Conservation (phyloP, 768 basidiomycete species). For the Boletus reticuloceps region DNA sequence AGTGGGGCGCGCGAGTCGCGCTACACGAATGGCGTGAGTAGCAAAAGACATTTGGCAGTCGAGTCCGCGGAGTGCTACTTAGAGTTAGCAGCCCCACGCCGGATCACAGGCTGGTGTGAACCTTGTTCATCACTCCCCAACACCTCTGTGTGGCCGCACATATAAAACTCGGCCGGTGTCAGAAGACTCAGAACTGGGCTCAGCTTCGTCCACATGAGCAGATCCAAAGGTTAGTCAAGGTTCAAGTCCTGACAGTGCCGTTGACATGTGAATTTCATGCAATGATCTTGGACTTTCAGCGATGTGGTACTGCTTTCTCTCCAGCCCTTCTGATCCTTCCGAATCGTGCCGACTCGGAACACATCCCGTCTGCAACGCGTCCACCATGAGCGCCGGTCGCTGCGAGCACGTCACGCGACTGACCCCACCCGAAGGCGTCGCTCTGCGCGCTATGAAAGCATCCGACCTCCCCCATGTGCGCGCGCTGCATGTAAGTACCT, state of each 20-base stretch:
- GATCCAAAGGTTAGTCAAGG: no score
- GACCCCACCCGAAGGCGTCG: conserved; percentile 6
- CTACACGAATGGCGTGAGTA: neutral
- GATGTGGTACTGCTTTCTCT: neutral
- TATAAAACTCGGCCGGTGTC: no score
- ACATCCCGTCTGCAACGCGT: neutral
- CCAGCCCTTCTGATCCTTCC: conserved; percentile 4
- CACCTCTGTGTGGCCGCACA: no score
- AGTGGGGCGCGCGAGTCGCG: neutral
- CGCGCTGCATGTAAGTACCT: conserved; percentile 22
- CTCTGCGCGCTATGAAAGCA: conserved; percentile 27
- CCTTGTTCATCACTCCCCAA: no score
- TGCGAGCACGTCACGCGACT: neutral
- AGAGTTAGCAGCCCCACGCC: no score
- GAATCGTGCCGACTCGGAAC: conserved; percentile 15
- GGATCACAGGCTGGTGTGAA: no score
- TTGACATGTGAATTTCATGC: no score
- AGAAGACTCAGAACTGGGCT: no score
- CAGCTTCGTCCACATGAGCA: no score
- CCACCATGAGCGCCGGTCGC: conserved; percentile 9
- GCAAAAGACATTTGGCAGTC: conserved; percentile 15
- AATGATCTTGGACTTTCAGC: neutral
- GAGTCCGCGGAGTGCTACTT: no score
- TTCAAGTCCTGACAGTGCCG: no score
- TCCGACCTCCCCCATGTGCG: conserved; percentile 29